Conservation (phyloP, 192 early-diverging fungal species). For the Gryganskiella cystojenkinii region DNA sequence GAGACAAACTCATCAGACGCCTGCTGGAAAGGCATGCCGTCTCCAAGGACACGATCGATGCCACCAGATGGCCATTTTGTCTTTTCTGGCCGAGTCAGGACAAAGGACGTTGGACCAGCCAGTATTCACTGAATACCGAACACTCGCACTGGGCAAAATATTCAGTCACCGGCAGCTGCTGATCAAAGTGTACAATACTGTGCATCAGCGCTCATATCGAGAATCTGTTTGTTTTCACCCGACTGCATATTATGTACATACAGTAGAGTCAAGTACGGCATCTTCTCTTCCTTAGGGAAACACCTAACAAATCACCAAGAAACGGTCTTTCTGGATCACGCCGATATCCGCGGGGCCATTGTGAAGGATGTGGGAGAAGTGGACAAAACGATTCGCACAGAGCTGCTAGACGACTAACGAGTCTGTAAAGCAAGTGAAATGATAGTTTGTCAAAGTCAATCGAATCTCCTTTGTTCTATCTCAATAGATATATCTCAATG, state of each 20-base stretch:
- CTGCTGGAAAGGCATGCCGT: background rate
- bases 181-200: too few species aligned
- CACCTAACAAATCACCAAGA: background rate
- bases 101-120: constrained; percentile 1
- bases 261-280: background rate
- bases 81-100: background rate
- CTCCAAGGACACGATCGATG: background rate
- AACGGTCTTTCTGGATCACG: background rate
- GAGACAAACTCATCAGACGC: background rate
- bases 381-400: background rate
- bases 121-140: background rate
- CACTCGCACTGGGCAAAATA: background rate
- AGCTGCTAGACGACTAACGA: background rate
- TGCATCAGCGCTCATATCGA: too few species aligned
- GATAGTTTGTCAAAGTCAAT: background rate
- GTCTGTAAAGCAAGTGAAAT: background rate
- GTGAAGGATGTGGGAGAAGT: constrained; percentile 1
- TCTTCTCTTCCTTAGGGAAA: background rate
- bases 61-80: background rate
- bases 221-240: too few species aligned
- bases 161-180: background rate
- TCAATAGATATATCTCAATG: constrained; percentile 1
- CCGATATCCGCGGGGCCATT: constrained; percentile 1
- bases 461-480: background rate
- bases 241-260: background rate